These are phyloP conservation scores for Globisporangium yorkense DNA, from an alignment of 352 stramenopile genomes.

Conservation along the genomic window DNA sequence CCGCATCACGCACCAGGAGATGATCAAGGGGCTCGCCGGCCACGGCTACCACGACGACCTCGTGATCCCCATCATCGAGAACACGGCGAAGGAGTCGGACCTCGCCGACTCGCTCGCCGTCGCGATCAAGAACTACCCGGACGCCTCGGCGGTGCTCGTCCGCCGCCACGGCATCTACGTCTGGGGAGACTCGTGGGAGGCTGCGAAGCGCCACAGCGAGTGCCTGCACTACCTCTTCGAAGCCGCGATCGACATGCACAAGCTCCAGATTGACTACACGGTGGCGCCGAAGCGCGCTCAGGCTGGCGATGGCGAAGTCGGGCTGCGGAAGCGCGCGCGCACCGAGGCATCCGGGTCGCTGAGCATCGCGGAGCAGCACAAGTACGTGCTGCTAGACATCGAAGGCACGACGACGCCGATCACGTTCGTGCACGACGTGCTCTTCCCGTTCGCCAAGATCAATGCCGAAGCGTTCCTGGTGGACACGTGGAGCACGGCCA, in stretches of 20 bases:
- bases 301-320: constrained; percentile 45
- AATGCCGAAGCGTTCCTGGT: constrained; percentile 55
- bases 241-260: constrained; percentile 86
- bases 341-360: constrained; percentile 7
- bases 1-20: constrained; percentile 94
- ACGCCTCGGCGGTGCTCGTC: constrained; percentile 91
- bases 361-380: constrained; percentile 72
- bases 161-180: constrained; percentile 94
- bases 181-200: constrained; percentile 95
- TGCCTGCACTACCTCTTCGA: constrained; percentile 97
- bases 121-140: constrained; percentile 86
- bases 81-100: constrained; percentile 90
- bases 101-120: constrained; percentile 86
- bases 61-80: constrained; percentile 96
- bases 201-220: constrained; percentile 95
- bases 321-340: constrained; percentile 39
- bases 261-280: constrained; percentile 74
- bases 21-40: constrained; percentile 95
- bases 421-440: constrained; percentile 93
- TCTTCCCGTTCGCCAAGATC: constrained; percentile 89
- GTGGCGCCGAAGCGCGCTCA: constrained; percentile 22
- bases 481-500: constrained; percentile 42
- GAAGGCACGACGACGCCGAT: constrained; percentile 95
- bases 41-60: constrained; percentile 91
- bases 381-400: constrained; percentile 94